These are phyloP conservation scores for Rosellinia necatrix DNA, from an alignment of 2,329 filamentous ascomycete genomes.

Conservation along the genomic window DNA sequence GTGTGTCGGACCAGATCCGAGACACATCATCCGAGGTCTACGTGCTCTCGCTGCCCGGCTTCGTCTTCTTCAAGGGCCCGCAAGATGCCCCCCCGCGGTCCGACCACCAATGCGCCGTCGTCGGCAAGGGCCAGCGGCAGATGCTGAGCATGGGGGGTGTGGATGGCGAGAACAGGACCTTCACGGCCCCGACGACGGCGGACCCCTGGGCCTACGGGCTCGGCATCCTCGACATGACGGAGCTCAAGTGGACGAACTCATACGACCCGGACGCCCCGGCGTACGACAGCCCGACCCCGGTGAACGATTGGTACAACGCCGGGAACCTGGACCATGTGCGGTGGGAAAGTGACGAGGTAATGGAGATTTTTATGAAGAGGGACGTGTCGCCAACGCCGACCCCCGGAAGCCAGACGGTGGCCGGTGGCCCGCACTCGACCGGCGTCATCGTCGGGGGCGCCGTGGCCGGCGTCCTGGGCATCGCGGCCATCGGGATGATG, in stretches of 20 bases:
- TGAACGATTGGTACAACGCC: conserved; percentile 43
- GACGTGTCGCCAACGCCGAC: not conserved
- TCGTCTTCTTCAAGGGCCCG: conserved; percentile 43
- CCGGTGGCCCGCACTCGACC: conserved; percentile 11
- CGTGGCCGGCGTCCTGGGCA: conserved; percentile 31
- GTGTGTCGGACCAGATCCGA: conserved; percentile 31
- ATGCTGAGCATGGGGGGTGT: conserved; percentile 47
- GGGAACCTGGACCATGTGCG: conserved; percentile 36
- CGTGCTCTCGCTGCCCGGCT: conserved; percentile 46
- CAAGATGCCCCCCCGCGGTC: conserved; percentile 33
- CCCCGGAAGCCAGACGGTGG: not conserved
- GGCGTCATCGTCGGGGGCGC: conserved; percentile 34
- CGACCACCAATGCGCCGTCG: conserved; percentile 43
- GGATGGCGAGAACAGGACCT: conserved; percentile 34
- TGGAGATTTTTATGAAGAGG: conserved; percentile 34
- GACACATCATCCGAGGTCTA: conserved; percentile 40
- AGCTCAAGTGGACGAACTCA: conserved; percentile 41
- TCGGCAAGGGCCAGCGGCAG: conserved; percentile 44
- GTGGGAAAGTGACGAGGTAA: conserved; percentile 36
- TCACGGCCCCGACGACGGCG: conserved; percentile 30
- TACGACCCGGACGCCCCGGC: conserved; percentile 42
- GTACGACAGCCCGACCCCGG: conserved; percentile 42
- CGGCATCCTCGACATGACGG: conserved; percentile 47
- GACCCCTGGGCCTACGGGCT: conserved; percentile 46
- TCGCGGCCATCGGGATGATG: conserved; percentile 18